phyloP scores from a whole-genome alignment of 306 rosid species.

The Sechiopsis laciniata region DNA sequence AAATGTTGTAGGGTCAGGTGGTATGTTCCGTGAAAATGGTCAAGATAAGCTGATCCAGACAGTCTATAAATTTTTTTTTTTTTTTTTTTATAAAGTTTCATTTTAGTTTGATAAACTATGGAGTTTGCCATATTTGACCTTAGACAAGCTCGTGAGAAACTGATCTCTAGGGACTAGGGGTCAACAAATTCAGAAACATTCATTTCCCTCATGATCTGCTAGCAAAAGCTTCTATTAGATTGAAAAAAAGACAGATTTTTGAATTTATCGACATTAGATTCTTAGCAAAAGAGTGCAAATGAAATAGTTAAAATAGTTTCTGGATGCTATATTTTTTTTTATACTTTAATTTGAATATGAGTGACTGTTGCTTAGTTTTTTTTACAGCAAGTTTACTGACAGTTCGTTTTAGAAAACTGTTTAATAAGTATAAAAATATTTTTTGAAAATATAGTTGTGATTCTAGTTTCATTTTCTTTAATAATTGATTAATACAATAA shows the following conservation, averaged over 20 bases:
- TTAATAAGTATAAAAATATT: not conserved
- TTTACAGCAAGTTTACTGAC: not conserved
- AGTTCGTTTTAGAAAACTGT: not conserved
- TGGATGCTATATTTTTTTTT: not conserved
- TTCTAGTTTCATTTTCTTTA: not conserved
- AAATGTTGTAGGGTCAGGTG: too few species aligned
- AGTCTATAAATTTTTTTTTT: too few species aligned
- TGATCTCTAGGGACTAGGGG: not conserved
- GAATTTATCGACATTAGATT: not conserved
- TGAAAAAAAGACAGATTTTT: not conserved
- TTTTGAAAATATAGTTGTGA: not conserved
- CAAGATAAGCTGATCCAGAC: too few species aligned
- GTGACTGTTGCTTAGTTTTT: not conserved
- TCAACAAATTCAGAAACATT: not conserved
- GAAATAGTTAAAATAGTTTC: not conserved
- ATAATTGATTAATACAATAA: not conserved
- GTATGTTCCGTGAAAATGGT: too few species aligned
- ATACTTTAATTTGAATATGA: not conserved
- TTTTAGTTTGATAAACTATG: not conserved
- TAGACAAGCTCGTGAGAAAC: not conserved
- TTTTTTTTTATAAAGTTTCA: too few species aligned
- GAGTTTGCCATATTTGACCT: not conserved
- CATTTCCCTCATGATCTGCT: not conserved
- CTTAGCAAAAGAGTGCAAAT: not conserved
- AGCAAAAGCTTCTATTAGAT: not conserved